These are phyloP conservation scores for Thielaviopsis musarum DNA, from an alignment of 2,329 filamentous ascomycete species.

Conservation along the genomic window DNA sequence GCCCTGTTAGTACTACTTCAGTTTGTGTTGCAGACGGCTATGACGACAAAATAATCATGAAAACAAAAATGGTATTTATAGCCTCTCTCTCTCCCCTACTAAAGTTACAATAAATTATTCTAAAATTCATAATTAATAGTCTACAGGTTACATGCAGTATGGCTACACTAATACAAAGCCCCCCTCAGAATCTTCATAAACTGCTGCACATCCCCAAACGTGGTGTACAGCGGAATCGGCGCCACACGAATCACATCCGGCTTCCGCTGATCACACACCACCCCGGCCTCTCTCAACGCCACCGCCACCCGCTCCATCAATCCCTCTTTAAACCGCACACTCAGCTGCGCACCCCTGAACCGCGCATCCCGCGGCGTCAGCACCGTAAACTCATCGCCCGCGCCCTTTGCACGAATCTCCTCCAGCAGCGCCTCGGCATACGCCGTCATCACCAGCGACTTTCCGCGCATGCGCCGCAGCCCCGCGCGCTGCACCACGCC, in stretches of 20 bases:
- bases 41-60: too few species aligned
- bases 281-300: constrained; percentile 47
- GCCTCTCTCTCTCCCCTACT: too few species aligned
- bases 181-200: constrained; percentile 27
- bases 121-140: too few species aligned
- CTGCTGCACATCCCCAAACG: constrained; percentile 51
- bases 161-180: constrained; percentile 16
- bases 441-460: constrained; percentile 55
- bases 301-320: constrained; percentile 52
- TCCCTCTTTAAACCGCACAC: constrained; percentile 49
- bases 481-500: constrained; percentile 56
- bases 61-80: too few species aligned
- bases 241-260: constrained; percentile 75
- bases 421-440: constrained; percentile 56
- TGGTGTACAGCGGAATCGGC: constrained; percentile 71
- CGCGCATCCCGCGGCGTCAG: constrained; percentile 53
- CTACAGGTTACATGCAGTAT: too few species aligned
- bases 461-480: constrained; percentile 51
- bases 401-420: constrained; percentile 15
- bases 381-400: constrained; percentile 33
- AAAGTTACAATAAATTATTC: too few species aligned
- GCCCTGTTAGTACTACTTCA: too few species aligned
- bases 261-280: constrained; percentile 69
- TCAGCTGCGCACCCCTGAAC: constrained; percentile 64
- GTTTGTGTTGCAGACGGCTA: too few species aligned